Base-by-base conservation (phyloP, 371 early-diverging fungal genomes). In the Encephalitozoon romaleae region DNA sequence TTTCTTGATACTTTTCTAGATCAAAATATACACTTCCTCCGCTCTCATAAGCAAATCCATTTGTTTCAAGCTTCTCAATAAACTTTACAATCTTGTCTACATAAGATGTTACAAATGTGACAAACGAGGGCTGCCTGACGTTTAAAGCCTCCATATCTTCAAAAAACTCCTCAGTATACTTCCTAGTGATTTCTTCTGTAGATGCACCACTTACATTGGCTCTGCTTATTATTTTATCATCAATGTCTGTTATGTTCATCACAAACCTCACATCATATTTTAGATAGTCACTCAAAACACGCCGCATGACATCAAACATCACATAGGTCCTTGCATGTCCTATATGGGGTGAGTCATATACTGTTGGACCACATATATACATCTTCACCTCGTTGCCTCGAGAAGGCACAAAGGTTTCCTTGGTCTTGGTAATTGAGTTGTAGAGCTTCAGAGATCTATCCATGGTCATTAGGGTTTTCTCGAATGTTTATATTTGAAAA, bases 231-330 rank as follows among this genome's bases (percentile, higher is more conserved):
- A 86, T 86, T 51, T 98, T 99, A 83, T 99, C 99, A 82, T 99
- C 99, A 81, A 99, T 93, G 85, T 99, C 96, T 39, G 99, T 99
- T 65, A 99, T 90, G 83, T 99, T 99, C 90, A 96, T 95, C 47
- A 96, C 94, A 85, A 92, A 91, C 25, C 87, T 86, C 53, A 99
- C 91, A 75, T 96, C 89, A 86, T 95, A 96, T 52, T 88, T 88
- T 81, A 96, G 94, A 84, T 96, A 97, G 71, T 96, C 93, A 79
- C 90, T 89, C 76, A 99, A 84, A 41, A 98, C 89, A 65, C 96
- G 89, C 47, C 98, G 90, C 64, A 96, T 88, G 67, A 94, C 92
- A 86, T 99, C 99, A 83, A 94, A 89, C 12, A 91, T 88, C 67
- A 98, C 87, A 82, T 96, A 99, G 70, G 90, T 91, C 83, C 97